Conservation (phyloP, 768 basidiomycete genomes). For the Brasilioporus rufonigricans region DNA sequence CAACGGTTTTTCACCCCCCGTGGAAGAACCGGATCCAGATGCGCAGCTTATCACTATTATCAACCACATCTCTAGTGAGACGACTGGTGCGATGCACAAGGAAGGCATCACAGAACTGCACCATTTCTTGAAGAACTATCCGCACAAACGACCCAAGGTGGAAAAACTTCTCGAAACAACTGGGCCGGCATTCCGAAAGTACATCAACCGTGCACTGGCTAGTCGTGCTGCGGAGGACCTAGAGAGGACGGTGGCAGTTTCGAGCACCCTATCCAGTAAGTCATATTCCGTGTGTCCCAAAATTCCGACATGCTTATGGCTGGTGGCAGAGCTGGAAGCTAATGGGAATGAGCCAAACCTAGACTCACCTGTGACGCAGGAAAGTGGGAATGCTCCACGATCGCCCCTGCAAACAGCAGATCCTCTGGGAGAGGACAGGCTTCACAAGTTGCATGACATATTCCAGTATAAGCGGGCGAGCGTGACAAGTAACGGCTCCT, state of each 20-base stretch:
- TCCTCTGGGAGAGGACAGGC: slow-evolving; percentile 53
- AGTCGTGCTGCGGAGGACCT: slow-evolving; percentile 86
- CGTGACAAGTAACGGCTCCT: slow-evolving; percentile 47
- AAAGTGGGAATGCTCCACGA: slow-evolving; percentile 33
- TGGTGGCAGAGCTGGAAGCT: slow-evolving; percentile 57
- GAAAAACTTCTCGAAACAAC: slow-evolving; percentile 89
- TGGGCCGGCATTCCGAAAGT: slow-evolving; percentile 87
- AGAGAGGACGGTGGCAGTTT: slow-evolving; percentile 75
- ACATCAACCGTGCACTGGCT: slow-evolving; percentile 84
- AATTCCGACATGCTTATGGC: slow-evolving; percentile 6
- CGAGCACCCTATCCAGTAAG: slow-evolving; percentile 80
- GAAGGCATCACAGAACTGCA: slow-evolving; percentile 95
- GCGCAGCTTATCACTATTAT: slow-evolving; percentile 79
- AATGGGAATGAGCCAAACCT: slow-evolving; percentile 42
- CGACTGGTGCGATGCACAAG: slow-evolving; percentile 85
- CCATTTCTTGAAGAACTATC: slow-evolving; percentile 88
- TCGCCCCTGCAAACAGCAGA: slow-evolving; percentile 35
- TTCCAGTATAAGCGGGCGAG: slow-evolving; percentile 79
- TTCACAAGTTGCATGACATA: slow-evolving; percentile 74
- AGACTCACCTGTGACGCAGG: slow-evolving; percentile 30
- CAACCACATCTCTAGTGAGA: slow-evolving; percentile 84
- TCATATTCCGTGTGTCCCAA: slow-evolving; percentile 10
- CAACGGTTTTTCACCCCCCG: slow-evolving; percentile 50
- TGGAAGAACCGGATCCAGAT: slow-evolving; percentile 85
- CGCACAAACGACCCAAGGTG: slow-evolving; percentile 76